These are phyloP conservation scores for Gossypium turneri DNA, from an alignment of 345 rosid genomes.

Conservation along the genomic window DNA sequence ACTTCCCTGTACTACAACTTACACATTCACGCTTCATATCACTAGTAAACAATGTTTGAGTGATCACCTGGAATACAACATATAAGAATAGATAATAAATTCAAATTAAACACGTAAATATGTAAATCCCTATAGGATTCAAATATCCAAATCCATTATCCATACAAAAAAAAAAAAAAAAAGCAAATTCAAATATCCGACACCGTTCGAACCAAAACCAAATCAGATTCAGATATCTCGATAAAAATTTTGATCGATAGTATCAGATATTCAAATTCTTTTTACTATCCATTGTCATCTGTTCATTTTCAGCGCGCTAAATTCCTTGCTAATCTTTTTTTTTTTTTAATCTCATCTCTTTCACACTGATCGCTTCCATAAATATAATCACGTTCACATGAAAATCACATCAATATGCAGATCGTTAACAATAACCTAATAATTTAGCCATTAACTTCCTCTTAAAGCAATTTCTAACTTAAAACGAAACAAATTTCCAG, in stretches of 20 bases:
- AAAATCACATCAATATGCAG: not conserved
- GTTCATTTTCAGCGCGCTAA: no score
- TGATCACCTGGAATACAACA: slow-evolving; percentile 52
- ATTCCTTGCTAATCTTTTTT: no score
- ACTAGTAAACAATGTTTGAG: not conserved
- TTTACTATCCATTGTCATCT: no score
- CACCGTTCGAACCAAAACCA: not conserved
- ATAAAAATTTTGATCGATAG: no score
- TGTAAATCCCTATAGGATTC: not conserved
- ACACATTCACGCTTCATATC: slow-evolving; percentile 49
- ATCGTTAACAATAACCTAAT: no score
- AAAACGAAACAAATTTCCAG: not conserved
- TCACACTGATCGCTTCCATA: no score
- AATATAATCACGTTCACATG: no score
- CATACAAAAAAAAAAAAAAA: not conserved
- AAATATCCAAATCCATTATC: not conserved
- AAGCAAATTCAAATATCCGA: not conserved
- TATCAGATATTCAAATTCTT: no score
- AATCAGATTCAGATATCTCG: not conserved
- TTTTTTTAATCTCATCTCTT: no score
- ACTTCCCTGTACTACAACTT: slow-evolving; percentile 86
- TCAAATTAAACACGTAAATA: slow-evolving; percentile 2
- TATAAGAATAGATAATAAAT: slow-evolving; percentile 3
- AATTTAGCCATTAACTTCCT: no score
- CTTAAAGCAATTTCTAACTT: no score